These are phyloP conservation scores for Samsoniella hepiali DNA, from an alignment of 2,329 filamentous ascomycete genomes.

Conservation along the genomic window DNA sequence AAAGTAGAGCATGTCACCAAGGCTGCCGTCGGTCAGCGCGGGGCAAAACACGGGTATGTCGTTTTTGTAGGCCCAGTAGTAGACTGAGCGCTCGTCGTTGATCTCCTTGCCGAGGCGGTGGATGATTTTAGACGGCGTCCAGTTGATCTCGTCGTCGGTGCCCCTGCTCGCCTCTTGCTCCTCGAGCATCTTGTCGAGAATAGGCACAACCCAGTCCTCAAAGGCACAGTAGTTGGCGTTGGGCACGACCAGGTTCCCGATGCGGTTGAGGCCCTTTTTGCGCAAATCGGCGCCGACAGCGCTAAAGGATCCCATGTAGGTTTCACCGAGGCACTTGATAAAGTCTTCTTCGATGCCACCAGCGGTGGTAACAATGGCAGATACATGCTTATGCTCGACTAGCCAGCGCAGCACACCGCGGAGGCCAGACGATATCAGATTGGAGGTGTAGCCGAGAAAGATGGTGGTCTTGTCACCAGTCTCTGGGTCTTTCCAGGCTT, in stretches of 20 bases:
- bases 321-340: slow-evolving; percentile 95
- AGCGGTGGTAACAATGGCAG: slow-evolving; percentile 89
- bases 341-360: slow-evolving; percentile 96
- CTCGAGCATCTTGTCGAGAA: slow-evolving; percentile 88
- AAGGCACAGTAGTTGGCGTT: slow-evolving; percentile 96
- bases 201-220: slow-evolving; percentile 95
- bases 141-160: slow-evolving; percentile 69
- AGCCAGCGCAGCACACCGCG: slow-evolving; percentile 89
- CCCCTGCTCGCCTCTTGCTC: slow-evolving; percentile 82
- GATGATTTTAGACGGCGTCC: slow-evolving; percentile 94
- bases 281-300: slow-evolving; percentile 75
- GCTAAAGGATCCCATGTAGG: slow-evolving; percentile 85
- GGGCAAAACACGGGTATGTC: slow-evolving; percentile 96
- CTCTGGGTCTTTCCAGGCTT: slow-evolving; percentile 77
- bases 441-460: slow-evolving; percentile 96
- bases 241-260: slow-evolving; percentile 91
- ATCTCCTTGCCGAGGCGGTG: slow-evolving; percentile 89
- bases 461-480: slow-evolving; percentile 81
- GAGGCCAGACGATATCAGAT: slow-evolving; percentile 93
- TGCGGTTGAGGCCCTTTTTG: slow-evolving; percentile 84
- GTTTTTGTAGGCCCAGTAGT: slow-evolving; percentile 98
- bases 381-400: slow-evolving; percentile 88
- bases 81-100: slow-evolving; percentile 85
- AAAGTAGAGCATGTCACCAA: slow-evolving; percentile 98
- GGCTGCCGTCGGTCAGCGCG: slow-evolving; percentile 87